phyloP scores from a whole-genome alignment of 768 basidiomycete genomes.

The Hygrocybe coccinea region DNA sequence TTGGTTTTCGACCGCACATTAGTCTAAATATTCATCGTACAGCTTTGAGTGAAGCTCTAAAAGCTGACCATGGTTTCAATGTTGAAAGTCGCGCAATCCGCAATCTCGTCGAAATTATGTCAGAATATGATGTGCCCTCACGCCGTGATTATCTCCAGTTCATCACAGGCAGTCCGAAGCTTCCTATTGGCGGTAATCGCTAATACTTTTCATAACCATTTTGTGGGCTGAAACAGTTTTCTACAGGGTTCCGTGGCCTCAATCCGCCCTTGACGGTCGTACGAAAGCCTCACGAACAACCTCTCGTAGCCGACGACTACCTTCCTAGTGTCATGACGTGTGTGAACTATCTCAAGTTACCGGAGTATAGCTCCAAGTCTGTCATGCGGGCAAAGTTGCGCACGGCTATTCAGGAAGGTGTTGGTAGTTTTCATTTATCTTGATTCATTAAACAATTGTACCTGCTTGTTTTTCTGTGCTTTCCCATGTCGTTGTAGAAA shows the following conservation, averaged over 20 bases:
- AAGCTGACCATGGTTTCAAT: conserved; percentile 98
- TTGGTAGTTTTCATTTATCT: conserved; percentile 96
- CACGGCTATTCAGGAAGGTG: conserved; percentile 87
- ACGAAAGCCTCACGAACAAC: conserved; percentile 90
- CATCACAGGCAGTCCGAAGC: conserved; percentile 93
- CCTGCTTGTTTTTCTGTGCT: conserved; percentile 1
- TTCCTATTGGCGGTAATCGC: conserved; percentile 86
- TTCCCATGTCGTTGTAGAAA: not conserved
- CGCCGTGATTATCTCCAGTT: conserved; percentile 93
- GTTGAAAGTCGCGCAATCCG: conserved; percentile 89
- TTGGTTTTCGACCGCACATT: conserved; percentile 1
- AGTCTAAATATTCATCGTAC: conserved; percentile 11
- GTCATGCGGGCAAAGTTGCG: conserved; percentile 81
- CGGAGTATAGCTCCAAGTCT: conserved; percentile 86
- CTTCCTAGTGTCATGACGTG: conserved; percentile 99
- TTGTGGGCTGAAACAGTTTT: not conserved
- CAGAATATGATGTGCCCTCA: conserved; percentile 63
- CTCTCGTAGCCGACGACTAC: conserved; percentile 88
- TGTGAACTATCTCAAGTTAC: conserved; percentile 93
- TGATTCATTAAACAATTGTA: conserved; percentile 35
- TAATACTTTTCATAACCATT: not conserved
- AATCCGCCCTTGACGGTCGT: conserved; percentile 95
- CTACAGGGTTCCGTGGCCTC: conserved; percentile 84
- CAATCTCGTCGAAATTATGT: conserved; percentile 82
- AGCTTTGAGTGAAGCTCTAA: conserved; percentile 87